These are phyloP conservation scores for Naganishia sp. DNA, from an alignment of 1,284 basidiomycete genomes.

Conservation along the genomic window DNA sequence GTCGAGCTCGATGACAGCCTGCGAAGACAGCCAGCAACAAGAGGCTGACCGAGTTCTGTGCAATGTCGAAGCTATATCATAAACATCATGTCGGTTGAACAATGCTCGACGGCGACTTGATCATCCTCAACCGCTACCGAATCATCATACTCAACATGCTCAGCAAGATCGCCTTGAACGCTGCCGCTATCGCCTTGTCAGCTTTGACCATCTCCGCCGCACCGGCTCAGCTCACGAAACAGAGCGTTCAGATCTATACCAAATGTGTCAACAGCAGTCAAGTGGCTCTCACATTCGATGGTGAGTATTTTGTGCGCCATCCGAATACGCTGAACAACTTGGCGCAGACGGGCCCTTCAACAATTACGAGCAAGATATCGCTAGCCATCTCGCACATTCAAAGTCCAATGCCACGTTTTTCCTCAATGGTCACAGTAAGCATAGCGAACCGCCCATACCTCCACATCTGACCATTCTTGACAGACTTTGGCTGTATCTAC, in stretches of 20 bases:
- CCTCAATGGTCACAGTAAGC: slow-evolving; percentile 54
- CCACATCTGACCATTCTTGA: slow-evolving; percentile 38
- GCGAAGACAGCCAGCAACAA: no score
- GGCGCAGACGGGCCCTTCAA: slow-evolving; percentile 56
- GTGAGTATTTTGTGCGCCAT: no score
- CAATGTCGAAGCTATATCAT: no score
- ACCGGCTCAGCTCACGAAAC: slow-evolving; percentile 13
- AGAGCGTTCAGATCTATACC: background rate
- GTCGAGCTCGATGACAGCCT: no score
- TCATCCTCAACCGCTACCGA: no score
- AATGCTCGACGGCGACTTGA: no score
- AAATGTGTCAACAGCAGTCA: slow-evolving; percentile 19
- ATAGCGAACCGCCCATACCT: slow-evolving; percentile 39
- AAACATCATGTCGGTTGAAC: no score
- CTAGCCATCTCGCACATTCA: slow-evolving; percentile 48
- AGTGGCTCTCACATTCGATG: slow-evolving; percentile 59
- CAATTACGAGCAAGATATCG: slow-evolving; percentile 55
- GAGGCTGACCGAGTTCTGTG: no score
- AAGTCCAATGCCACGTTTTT: slow-evolving; percentile 61
- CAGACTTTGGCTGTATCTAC: slow-evolving; percentile 60
- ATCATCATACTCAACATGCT: slow-evolving; percentile 3
- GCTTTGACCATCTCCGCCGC: slow-evolving; percentile 15
- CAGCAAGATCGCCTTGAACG: slow-evolving; percentile 16
- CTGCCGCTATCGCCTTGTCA: slow-evolving; percentile 2
- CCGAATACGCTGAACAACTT: no score